Evolutionary conservation across 257 asterid genomes (phyloP).

Genomic region (Ajuga chamaepitys): DNA sequence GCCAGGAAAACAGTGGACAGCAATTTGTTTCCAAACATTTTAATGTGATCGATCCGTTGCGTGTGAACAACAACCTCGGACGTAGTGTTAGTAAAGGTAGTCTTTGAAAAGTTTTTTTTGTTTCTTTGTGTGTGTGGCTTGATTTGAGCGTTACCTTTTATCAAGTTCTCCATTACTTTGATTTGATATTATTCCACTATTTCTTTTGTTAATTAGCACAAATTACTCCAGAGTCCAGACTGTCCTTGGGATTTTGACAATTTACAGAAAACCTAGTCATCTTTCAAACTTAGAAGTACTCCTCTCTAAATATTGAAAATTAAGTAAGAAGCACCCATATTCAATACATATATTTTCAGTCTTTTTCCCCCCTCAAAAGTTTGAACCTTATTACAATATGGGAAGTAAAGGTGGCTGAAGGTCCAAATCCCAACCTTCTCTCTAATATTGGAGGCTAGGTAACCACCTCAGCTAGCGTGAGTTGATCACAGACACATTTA

Average conservation of each 20-base stretch:
- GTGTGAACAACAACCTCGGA: conserved; percentile 96
- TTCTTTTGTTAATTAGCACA: neutral
- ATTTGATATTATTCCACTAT: neutral
- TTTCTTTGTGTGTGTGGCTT: neutral
- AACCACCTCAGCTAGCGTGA: too few species aligned
- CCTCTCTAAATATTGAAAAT: too few species aligned
- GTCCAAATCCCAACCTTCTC: too few species aligned
- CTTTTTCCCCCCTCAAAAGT: too few species aligned
- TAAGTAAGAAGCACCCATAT: too few species aligned
- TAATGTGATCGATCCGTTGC: conserved; percentile 93
- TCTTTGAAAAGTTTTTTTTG: neutral
- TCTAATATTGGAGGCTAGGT: too few species aligned
- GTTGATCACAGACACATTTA: neutral
- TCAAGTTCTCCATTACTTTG: neutral
- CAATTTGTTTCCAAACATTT: conserved; percentile 85
- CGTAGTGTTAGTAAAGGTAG: conserved; percentile 99
- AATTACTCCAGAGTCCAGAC: neutral
- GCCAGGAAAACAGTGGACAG: conserved; percentile 81
- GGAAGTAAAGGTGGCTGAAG: neutral
- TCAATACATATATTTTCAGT: too few species aligned
- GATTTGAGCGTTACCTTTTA: neutral
- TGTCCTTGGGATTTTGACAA: neutral
- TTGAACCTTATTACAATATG: neutral
- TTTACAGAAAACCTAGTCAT: neutral
- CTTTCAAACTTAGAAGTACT: neutral